Conservation (phyloP, 2,329 filamentous ascomycete genomes). For the Diaporthe caulivora region DNA sequence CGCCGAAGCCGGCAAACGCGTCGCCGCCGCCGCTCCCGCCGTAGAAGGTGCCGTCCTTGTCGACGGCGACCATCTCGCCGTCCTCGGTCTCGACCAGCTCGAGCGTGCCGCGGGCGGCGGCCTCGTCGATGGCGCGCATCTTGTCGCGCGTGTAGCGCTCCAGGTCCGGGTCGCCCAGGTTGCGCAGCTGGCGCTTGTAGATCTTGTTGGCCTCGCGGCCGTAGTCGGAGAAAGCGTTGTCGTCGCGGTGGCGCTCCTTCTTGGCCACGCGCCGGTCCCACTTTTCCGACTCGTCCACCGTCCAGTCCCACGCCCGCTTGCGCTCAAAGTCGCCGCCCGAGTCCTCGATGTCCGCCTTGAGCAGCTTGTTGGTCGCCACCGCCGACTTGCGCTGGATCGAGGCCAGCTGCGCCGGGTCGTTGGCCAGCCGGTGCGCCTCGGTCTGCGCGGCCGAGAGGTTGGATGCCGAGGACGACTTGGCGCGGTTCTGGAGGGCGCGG, state of each 20-base stretch:
- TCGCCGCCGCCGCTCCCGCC: constrained; percentile 88
- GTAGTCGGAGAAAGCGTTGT: constrained; percentile 92
- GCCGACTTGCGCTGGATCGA: constrained; percentile 88
- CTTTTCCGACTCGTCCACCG: constrained; percentile 89
- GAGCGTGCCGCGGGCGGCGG: constrained; percentile 85
- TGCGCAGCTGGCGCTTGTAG: constrained; percentile 90
- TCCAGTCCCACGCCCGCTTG: constrained; percentile 99
- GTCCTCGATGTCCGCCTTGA: constrained; percentile 91
- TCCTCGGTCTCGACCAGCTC: constrained; percentile 97
- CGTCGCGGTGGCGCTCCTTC: constrained; percentile 83
- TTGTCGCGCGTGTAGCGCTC: constrained; percentile 91
- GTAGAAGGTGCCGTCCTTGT: constrained; percentile 91
- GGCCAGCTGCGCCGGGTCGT: constrained; percentile 81
- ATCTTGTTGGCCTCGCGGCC: constrained; percentile 88
- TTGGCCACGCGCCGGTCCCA: constrained; percentile 95
- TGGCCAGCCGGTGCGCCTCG: constrained; percentile 83
- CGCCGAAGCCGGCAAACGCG: constrained; percentile 82
- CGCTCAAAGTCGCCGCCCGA: constrained; percentile 94
- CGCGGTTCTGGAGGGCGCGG: constrained; percentile 86
- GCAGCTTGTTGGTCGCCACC: constrained; percentile 89
- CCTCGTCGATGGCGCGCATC: constrained; percentile 84
- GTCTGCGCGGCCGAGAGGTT: constrained; percentile 88
- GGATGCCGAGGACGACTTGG: constrained; percentile 76
- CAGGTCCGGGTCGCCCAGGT: constrained; percentile 79
- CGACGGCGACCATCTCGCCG: constrained; percentile 93